Base-by-base conservation (phyloP, 495 filamentous ascomycete genomes). In the Entonaema liquescens region DNA sequence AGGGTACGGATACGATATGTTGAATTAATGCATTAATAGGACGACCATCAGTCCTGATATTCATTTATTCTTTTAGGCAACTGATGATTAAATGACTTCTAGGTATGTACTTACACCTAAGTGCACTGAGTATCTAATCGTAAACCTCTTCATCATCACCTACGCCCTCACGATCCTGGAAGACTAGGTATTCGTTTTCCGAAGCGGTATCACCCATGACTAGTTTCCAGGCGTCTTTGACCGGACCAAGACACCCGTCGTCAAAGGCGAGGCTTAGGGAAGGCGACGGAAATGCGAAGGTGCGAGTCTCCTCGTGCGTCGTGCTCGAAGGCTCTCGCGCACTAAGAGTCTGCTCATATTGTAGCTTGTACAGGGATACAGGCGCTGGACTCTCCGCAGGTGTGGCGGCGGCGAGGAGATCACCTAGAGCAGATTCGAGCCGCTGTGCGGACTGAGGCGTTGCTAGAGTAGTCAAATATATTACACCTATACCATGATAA, bases 261-360 rank as follows among this genome's bases (percentile, higher is more conserved):
- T 93, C 88, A 71, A 94, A 90, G 19, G 89, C 84, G 15, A 94
- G 83, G 61, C 89, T 88, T 29, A 88, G 80, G 40, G 85, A 83
- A 0, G 87, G 74, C 3, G 86, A 79, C 21, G 88, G 86, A 53
- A 94, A 75, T 31, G 67, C 68, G 13, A 88, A 76, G 2, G 79
- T 74, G 26, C 58, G 58, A 50, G 63, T 68, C 19, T 28, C 56
- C 42, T 60, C 71, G 31, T 35, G 62, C 5, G 65, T 44, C 50
- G 40, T 67, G 77, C 75, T 38, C 78, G 74, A 19, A 74, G 68
- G 40, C 65, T 74, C 11, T 21, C 62, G 62, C 29, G 52, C 38
- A 25, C 65, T 58, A 19, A 66, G 59, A 25, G 75, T 64, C 60
- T 74, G 55, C 49, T 72, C 67, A 36, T 76, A 31, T 50, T 62